Percentiles rank a stretch among this genome's conserved stretches.
These are phyloP conservation scores for Jatropha podagrica DNA, from an alignment of 441 rosid genomes.

Conservation along the genomic window DNA sequence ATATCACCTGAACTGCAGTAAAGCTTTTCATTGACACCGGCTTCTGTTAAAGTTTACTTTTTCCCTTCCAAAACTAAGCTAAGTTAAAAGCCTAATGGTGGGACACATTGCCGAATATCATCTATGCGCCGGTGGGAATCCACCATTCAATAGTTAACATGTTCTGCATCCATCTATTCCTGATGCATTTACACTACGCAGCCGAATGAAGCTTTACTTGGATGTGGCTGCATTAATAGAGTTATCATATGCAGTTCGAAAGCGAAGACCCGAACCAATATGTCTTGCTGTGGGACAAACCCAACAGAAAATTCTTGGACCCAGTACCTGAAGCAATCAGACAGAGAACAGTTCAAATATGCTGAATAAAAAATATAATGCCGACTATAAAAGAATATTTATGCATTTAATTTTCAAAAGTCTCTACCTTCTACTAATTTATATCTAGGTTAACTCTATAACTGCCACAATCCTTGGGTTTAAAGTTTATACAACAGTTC, in stretches of 20 bases:
- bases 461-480: not conserved
- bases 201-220: slow-evolving; percentile 22
- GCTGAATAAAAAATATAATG: not conserved
- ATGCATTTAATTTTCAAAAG: not conserved
- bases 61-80: not conserved
- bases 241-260: slow-evolving; percentile 59
- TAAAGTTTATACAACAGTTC: not conserved
- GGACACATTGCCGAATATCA: not conserved
- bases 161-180: slow-evolving; percentile 15
- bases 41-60: not conserved
- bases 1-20: slow-evolving; percentile 1
- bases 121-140: not conserved
- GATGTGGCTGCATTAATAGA: slow-evolving; percentile 29
- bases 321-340: slow-evolving; percentile 58
- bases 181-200: not conserved
- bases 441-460: not conserved
- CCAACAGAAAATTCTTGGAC: slow-evolving; percentile 78
- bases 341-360: not conserved
- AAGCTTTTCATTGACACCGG: slow-evolving; percentile 10
- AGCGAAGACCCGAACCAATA: slow-evolving; percentile 70
- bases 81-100: not conserved
- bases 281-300: slow-evolving; percentile 62
- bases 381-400: not conserved
- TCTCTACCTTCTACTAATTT: not conserved
- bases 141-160: slow-evolving; percentile 4